phyloP scores from a whole-genome alignment of 1,139 yeast species.

The Blastobotrys ciferrii region DNA sequence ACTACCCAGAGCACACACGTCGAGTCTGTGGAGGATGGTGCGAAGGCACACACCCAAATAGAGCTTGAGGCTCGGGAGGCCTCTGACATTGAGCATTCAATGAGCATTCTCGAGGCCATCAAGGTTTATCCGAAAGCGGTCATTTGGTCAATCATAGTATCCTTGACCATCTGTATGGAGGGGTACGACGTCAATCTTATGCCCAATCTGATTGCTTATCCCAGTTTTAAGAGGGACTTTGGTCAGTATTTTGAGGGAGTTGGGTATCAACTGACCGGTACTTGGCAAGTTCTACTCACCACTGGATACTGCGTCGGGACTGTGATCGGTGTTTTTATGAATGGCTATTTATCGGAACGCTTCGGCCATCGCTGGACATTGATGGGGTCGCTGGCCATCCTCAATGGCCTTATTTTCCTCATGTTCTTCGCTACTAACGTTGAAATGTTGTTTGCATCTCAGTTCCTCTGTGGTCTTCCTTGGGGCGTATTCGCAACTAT shows the following conservation, averaged over 20 bases:
- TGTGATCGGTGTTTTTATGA: slow-evolving; percentile 41
- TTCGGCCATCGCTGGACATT: slow-evolving; percentile 44
- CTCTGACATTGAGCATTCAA: slow-evolving; percentile 17
- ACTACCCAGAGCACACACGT: background rate
- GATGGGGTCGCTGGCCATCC: slow-evolving; percentile 34
- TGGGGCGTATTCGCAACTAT: slow-evolving; percentile 48
- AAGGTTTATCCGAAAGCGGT: slow-evolving; percentile 40
- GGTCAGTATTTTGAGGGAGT: slow-evolving; percentile 13
- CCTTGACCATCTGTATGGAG: slow-evolving; percentile 46
- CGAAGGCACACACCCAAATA: background rate
- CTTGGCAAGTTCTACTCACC: slow-evolving; percentile 47
- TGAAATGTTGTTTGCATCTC: slow-evolving; percentile 41
- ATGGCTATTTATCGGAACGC: slow-evolving; percentile 42
- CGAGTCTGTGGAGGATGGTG: background rate
- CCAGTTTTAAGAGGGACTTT: slow-evolving; percentile 41
- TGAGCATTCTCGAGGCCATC: slow-evolving; percentile 18
- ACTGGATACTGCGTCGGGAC: slow-evolving; percentile 42
- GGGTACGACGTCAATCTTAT: slow-evolving; percentile 46
- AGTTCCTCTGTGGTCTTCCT: slow-evolving; percentile 44
- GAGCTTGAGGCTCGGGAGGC: slow-evolving; percentile 13
- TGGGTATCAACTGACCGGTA: slow-evolving; percentile 40
- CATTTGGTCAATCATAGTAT: slow-evolving; percentile 44
- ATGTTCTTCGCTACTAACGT: slow-evolving; percentile 43
- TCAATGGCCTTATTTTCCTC: slow-evolving; percentile 41
- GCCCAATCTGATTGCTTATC: slow-evolving; percentile 43